Conservation (phyloP, 768 basidiomycete species). For the Leccinum olivaceopallidum region DNA sequence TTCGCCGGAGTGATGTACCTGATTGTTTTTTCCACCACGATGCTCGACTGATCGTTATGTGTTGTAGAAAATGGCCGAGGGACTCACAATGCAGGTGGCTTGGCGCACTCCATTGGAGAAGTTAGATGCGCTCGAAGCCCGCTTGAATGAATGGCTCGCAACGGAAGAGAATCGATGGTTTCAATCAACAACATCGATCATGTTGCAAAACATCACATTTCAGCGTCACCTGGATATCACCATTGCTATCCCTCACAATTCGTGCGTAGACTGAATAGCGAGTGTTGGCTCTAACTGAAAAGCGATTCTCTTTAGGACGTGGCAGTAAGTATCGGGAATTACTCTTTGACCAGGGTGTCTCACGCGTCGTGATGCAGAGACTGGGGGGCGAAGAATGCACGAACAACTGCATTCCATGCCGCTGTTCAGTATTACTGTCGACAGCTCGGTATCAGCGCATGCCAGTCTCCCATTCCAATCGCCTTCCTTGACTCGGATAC, state of each 20-base stretch:
- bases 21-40: neutral
- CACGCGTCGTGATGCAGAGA: slow-evolving; percentile 33
- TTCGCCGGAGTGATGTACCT: slow-evolving; percentile 66
- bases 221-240: slow-evolving; percentile 70
- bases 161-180: slow-evolving; percentile 84
- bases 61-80: slow-evolving; percentile 64
- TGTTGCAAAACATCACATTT: slow-evolving; percentile 61
- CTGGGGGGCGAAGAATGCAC: slow-evolving; percentile 61
- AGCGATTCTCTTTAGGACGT: slow-evolving; percentile 26
- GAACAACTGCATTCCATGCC: slow-evolving; percentile 78
- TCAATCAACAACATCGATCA: slow-evolving; percentile 63
- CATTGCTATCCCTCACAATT: slow-evolving; percentile 59
- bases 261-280: slow-evolving; percentile 32
- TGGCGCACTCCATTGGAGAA: slow-evolving; percentile 76
- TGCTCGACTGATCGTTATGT: slow-evolving; percentile 12
- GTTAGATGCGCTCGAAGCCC: slow-evolving; percentile 66
- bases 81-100: slow-evolving; percentile 65
- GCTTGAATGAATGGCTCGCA: slow-evolving; percentile 71
- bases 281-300: slow-evolving; percentile 5
- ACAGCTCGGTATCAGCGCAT: slow-evolving; percentile 64
- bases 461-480: slow-evolving; percentile 62
- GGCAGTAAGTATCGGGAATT: slow-evolving; percentile 31
- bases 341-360: slow-evolving; percentile 2
- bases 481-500: slow-evolving; percentile 39
- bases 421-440: slow-evolving; percentile 73